These are phyloP conservation scores for Coniochaeta hoffmannii DNA, from an alignment of 2,329 filamentous ascomycete species.

Conservation along the genomic window DNA sequence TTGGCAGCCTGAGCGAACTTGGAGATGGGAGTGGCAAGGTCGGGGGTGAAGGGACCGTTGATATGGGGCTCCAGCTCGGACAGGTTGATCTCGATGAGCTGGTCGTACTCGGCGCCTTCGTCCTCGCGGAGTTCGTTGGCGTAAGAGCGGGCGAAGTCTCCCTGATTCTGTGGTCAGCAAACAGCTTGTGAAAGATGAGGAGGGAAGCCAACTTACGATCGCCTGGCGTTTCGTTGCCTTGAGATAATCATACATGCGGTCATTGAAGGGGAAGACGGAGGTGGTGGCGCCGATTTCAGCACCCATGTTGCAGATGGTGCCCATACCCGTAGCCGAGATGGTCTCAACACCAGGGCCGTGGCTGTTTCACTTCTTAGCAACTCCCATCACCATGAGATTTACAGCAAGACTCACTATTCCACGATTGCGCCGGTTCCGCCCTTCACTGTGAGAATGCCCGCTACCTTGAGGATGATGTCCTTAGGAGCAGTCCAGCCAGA, in stretches of 20 bases:
- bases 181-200: too few relatives aligned
- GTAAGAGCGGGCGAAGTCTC: slow-evolving; percentile 76
- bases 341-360: slow-evolving; percentile 63
- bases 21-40: slow-evolving; percentile 94
- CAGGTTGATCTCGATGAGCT: slow-evolving; percentile 94
- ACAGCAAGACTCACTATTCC: slow-evolving; percentile 45
- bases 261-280: slow-evolving; percentile 95
- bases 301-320: slow-evolving; percentile 67
- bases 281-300: slow-evolving; percentile 81
- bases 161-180: too few relatives aligned
- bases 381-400: neutral
- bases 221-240: slow-evolving; percentile 80
- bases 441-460: slow-evolving; percentile 90
- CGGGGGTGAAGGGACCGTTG: slow-evolving; percentile 97
- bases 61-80: slow-evolving; percentile 93
- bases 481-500: slow-evolving; percentile 92
- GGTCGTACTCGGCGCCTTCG: slow-evolving; percentile 87
- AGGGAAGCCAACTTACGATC: too few relatives aligned
- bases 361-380: slow-evolving; percentile 5
- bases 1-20: slow-evolving; percentile 94
- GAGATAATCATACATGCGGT: slow-evolving; percentile 96
- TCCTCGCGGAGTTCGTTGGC: slow-evolving; percentile 81
- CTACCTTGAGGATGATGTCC: slow-evolving; percentile 96
- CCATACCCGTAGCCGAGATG: slow-evolving; percentile 81
- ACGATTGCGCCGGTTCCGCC: slow-evolving; percentile 91